Evolutionary conservation across 2,329 filamentous ascomycete genomes (phyloP).

Genomic region (Akanthomyces uredinophilus): DNA sequence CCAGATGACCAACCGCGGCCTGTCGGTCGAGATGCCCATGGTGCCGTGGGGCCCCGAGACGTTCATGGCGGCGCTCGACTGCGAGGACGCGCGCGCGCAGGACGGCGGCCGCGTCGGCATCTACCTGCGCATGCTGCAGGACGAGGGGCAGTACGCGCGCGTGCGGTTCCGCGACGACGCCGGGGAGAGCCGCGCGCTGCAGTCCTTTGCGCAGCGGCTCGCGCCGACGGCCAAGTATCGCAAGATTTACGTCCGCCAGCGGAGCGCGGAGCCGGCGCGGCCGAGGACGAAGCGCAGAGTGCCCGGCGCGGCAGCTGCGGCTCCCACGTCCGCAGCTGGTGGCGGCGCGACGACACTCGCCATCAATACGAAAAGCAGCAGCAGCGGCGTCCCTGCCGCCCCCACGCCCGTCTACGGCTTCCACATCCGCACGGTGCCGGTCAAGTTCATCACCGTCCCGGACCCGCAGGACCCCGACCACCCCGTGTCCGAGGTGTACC

Average conservation of each 20-base stretch:
- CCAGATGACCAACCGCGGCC: conserved; percentile 12
- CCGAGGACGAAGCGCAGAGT: neutral
- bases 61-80: conserved; percentile 13
- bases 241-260: conserved; percentile 11
- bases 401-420: conserved; percentile 1
- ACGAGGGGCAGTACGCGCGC: neutral
- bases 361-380: neutral
- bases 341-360: neutral
- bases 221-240: neutral
- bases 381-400: neutral
- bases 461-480: neutral
- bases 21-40: conserved; percentile 13
- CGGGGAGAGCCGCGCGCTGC: neutral
- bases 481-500: neutral
- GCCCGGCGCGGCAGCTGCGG: neutral
- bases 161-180: neutral
- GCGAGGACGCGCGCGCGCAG: neutral
- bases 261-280: neutral
- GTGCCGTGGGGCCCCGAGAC: conserved; percentile 13
- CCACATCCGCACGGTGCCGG: conserved; percentile 6
- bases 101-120: conserved; percentile 9
- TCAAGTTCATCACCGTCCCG: neutral
- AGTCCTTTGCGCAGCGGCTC: neutral
- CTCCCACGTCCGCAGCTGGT: neutral
- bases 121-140: conserved; percentile 7